Conservation (phyloP, 1,284 basidiomycete species). For the Schizophyllum amplum region DNA sequence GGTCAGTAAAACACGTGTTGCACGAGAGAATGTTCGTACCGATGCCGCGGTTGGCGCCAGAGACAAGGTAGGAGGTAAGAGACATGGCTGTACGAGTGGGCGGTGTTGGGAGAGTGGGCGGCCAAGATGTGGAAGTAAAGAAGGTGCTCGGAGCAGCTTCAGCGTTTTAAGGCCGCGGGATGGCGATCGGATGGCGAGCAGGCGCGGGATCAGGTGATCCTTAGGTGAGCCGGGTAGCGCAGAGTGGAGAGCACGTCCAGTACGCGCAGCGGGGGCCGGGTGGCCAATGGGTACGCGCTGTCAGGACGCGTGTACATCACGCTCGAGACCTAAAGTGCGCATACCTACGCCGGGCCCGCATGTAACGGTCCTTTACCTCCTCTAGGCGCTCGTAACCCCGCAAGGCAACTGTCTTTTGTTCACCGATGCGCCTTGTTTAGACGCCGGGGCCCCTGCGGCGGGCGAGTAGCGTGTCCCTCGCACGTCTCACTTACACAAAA, state of each 20-base stretch:
- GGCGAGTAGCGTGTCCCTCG: too few species aligned
- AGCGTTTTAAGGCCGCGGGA: background rate
- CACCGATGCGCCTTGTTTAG: too few species aligned
- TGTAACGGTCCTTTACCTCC: background rate
- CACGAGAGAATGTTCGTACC: background rate
- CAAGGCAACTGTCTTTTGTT: background rate
- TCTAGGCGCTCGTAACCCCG: background rate
- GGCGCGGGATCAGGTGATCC: background rate
- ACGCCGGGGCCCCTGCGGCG: too few species aligned
- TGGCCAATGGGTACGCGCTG: too few species aligned
- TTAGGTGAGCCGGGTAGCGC: background rate
- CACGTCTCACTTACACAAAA: too few species aligned
- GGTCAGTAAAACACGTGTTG: background rate
- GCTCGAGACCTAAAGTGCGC: background rate
- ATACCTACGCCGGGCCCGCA: background rate
- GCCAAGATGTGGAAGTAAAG: background rate
- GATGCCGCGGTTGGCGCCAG: slow-evolving; percentile 6
- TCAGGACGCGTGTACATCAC: too few species aligned
- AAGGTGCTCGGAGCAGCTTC: background rate
- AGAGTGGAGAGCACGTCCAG: background rate
- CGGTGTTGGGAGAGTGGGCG: background rate
- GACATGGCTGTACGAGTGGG: background rate
- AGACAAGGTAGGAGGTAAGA: slow-evolving; percentile 8
- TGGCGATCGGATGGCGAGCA: background rate
- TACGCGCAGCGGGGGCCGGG: background rate